Percentiles rank a stretch among this genome's conserved stretches.
Evolutionary conservation across 768 basidiomycete species (phyloP).

Genomic region (Tricholoma matsutake): DNA sequence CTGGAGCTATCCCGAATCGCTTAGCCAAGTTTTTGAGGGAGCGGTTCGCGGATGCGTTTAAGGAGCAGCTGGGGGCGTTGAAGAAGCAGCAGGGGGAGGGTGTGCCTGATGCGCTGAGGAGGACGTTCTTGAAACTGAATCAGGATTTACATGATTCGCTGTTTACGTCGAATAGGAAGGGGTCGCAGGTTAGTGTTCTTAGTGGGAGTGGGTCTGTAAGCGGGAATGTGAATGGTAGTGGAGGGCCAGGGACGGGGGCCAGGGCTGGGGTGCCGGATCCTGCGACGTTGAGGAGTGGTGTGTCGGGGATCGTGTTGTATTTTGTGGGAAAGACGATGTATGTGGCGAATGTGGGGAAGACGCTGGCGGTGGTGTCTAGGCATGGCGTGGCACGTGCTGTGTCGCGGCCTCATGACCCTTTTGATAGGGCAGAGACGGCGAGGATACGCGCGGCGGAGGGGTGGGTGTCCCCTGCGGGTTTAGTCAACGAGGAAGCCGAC

Average conservation of each 20-base stretch:
- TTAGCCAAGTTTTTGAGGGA: conserved; percentile 85
- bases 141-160: conserved; percentile 72
- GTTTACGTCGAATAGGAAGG: conserved; percentile 58
- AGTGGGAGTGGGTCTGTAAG: conserved; percentile 25
- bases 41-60: conserved; percentile 65
- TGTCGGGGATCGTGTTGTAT: conserved; percentile 86
- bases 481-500: conserved; percentile 89
- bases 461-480: conserved; percentile 88
- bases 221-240: neutral
- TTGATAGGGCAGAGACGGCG: conserved; percentile 76
- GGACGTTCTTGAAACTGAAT: conserved; percentile 87
- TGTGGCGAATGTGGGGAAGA: conserved; percentile 87
- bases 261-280: conserved; percentile 38
- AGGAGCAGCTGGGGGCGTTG: conserved; percentile 50
- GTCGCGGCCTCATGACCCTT: conserved; percentile 85
- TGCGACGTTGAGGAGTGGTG: conserved; percentile 64
- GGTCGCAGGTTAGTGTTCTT: conserved; percentile 57
- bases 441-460: conserved; percentile 92
- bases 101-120: conserved; percentile 73
- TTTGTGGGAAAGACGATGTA: conserved; percentile 76
- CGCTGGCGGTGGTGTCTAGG: conserved; percentile 81
- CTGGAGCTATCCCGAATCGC: conserved; percentile 55
- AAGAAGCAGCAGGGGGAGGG: conserved; percentile 47
- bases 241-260: no score
- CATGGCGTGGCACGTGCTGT: conserved; percentile 72